phyloP scores from a whole-genome alignment of 306 rosid species.

The Ormosia emarginata region DNA sequence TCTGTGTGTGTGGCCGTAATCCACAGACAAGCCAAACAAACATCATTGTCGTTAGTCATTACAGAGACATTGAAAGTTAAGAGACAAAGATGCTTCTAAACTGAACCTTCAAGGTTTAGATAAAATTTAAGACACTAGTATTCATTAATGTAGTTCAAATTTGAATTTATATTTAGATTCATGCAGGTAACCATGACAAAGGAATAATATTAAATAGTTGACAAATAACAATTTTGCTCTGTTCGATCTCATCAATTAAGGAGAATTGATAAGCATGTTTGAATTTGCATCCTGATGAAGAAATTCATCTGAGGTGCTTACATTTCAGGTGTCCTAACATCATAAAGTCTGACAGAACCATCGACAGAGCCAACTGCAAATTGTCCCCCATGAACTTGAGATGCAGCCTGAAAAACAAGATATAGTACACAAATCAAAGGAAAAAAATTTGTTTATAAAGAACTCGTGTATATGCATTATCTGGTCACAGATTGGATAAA shows the following conservation, averaged over 20 bases:
- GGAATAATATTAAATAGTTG: neutral
- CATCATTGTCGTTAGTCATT: slow-evolving; percentile 11
- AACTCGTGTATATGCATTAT: too few relatives aligned
- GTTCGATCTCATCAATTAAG: slow-evolving; percentile 10
- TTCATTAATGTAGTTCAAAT: too few relatives aligned
- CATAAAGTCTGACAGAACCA: slow-evolving; percentile 87
- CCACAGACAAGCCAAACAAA: slow-evolving; percentile 70
- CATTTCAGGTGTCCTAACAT: slow-evolving; percentile 77
- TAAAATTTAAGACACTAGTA: too few relatives aligned
- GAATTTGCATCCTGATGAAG: too few relatives aligned
- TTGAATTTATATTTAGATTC: too few relatives aligned
- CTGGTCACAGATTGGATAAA: neutral
- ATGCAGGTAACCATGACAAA: neutral
- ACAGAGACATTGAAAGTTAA: too few relatives aligned
- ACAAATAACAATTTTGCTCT: neutral
- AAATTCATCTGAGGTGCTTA: too few relatives aligned
- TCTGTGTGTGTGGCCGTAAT: slow-evolving; percentile 61
- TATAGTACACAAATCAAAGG: neutral
- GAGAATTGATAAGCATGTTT: neutral
- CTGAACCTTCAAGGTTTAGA: too few relatives aligned
- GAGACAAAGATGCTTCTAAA: too few relatives aligned
- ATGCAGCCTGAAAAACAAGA: slow-evolving; percentile 62
- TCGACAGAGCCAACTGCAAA: slow-evolving; percentile 89
- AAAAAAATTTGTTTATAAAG: neutral
- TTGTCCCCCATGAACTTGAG: slow-evolving; percentile 92